These are phyloP conservation scores for Xerocomus amazonicus DNA, from an alignment of 1,284 basidiomycete species.

Conservation along the genomic window DNA sequence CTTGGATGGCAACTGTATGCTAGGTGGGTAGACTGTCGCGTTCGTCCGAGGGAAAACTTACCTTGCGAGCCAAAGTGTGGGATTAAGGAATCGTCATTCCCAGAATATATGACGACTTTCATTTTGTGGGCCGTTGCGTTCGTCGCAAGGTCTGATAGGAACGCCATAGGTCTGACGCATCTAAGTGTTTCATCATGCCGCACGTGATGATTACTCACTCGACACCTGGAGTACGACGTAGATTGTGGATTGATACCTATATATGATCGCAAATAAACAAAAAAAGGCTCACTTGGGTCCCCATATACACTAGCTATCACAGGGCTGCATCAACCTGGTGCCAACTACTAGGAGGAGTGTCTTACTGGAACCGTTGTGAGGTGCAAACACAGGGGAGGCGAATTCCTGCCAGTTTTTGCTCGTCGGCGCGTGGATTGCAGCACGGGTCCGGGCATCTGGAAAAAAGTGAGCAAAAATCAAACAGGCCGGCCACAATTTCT, in stretches of 20 bases:
- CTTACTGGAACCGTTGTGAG: constrained; percentile 26
- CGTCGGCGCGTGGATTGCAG: constrained; percentile 66
- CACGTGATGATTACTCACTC: constrained; percentile 38
- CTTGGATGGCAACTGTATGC: constrained; percentile 57
- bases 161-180: constrained; percentile 54
- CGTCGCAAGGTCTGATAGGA: constrained; percentile 58
- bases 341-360: constrained; percentile 5
- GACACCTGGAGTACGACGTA: constrained; percentile 36
- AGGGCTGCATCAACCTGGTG: constrained; percentile 1
- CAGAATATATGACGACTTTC: constrained; percentile 58
- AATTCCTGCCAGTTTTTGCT: constrained; percentile 54
- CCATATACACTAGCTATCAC: constrained; percentile 12
- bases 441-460: constrained; percentile 47
- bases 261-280: not conserved
- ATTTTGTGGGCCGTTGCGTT: constrained; percentile 50
- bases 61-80: constrained; percentile 62
- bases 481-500: not conserved
- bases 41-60: constrained; percentile 26
- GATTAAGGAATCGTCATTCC: constrained; percentile 65
- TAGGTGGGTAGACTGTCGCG: constrained; percentile 6
- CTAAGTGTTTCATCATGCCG: constrained; percentile 4
- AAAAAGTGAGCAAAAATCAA: not conserved
- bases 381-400: constrained; percentile 46
- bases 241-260: not conserved
- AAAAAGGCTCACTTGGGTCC: constrained; percentile 43